Conservation (phyloP, 805 yeast genomes). For the Myxozyma neglecta region DNA sequence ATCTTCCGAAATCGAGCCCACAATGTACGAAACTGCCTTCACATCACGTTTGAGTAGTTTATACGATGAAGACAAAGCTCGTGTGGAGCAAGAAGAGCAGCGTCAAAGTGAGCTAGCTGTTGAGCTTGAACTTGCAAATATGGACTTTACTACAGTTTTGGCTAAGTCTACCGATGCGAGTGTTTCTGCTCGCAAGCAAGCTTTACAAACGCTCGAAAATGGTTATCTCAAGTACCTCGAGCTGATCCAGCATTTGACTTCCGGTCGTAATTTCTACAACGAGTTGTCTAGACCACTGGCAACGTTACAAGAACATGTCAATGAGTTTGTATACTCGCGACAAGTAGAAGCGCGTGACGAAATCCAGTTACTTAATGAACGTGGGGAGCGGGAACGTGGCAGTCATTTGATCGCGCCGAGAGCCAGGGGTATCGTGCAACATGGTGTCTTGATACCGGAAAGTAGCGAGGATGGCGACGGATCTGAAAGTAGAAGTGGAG, state of each 20-base stretch:
- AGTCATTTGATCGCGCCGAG: constrained; percentile 25
- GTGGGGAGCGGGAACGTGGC: too few relatives aligned
- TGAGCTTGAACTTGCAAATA: constrained; percentile 40
- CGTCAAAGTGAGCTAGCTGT: constrained; percentile 46
- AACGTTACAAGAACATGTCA: constrained; percentile 50
- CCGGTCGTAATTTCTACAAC: constrained; percentile 70
- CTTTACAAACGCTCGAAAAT: constrained; percentile 53
- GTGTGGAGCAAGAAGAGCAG: constrained; percentile 46
- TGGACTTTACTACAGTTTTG: constrained; percentile 29
- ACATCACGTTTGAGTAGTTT: constrained; percentile 39
- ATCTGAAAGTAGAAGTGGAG: background rate
- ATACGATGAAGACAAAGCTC: constrained; percentile 53
- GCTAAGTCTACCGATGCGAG: constrained; percentile 33
- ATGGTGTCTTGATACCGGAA: constrained; percentile 15
- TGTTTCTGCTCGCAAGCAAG: constrained; percentile 47
- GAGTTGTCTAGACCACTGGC: constrained; percentile 54
- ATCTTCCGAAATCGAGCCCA: constrained; percentile 27
- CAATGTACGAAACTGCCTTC: constrained; percentile 36
- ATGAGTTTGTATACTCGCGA: constrained; percentile 52
- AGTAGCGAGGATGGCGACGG: background rate
- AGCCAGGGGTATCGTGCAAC: constrained; percentile 25
- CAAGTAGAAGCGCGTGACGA: constrained; percentile 55
- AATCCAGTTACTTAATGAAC: constrained; percentile 37
- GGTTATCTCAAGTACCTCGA: constrained; percentile 55
- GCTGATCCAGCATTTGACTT: constrained; percentile 58